Evolutionary conservation across 108 stramenopile genomes (phyloP).

Genomic region (Schizochytrium sp.): DNA sequence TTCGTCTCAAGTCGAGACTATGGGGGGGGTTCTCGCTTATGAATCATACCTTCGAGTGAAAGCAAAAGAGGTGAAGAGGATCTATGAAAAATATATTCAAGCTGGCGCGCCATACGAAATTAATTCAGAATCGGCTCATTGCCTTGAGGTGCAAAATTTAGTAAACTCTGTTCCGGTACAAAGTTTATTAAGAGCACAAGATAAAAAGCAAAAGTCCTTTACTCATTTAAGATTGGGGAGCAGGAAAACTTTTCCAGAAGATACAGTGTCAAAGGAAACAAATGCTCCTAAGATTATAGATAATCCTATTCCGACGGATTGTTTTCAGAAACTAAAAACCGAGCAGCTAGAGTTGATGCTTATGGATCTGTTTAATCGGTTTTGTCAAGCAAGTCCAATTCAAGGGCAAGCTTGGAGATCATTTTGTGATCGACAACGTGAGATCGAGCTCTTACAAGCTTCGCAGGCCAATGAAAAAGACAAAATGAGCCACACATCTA

Average conservation of each 20-base stretch:
- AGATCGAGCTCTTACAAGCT: not conserved
- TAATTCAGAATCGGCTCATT: not conserved
- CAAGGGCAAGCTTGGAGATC: not conserved
- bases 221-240: not conserved
- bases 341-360: constrained; percentile 45
- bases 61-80: not conserved
- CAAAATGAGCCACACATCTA: not conserved
- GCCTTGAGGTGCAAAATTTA: not conserved
- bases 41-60: not conserved
- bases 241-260: no score
- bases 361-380: constrained; percentile 18
- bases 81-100: constrained; percentile 22
- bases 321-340: not conserved
- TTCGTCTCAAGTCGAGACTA: not conserved
- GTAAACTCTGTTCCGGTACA: not conserved
- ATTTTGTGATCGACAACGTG: constrained; percentile 1
- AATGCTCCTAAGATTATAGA: not conserved
- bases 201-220: not conserved
- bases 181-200: not conserved
- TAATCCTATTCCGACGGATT: not conserved
- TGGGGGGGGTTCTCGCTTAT: not conserved
- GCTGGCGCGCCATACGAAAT: constrained; percentile 18
- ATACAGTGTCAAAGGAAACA: not conserved
- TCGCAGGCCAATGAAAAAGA: not conserved
- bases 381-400: not conserved